A percentile compares a stretch with the other conserved stretches of the same genome.
phyloP scores from a whole-genome alignment of 352 stramenopile genomes.

The Peronosclerospora sorghi region DNA sequence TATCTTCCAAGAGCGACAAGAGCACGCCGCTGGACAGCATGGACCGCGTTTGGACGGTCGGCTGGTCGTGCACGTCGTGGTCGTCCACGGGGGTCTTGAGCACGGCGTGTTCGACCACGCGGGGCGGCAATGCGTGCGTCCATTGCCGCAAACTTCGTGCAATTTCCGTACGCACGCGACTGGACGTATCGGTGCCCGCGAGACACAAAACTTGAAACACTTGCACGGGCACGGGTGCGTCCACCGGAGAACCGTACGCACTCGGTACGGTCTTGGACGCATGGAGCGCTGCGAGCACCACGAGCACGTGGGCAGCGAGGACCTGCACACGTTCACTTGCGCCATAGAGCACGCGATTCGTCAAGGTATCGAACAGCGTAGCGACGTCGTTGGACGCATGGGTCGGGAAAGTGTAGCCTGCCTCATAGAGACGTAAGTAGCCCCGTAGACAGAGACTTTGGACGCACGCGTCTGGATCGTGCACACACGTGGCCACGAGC shows the following conservation, averaged over 20 bases:
- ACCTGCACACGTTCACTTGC: conserved; percentile 19
- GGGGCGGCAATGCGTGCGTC: conserved; percentile 6
- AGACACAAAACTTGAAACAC: conserved; percentile 37
- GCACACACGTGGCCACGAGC: conserved; percentile 37
- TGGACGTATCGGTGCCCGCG: conserved; percentile 21
- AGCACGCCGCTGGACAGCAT: conserved; percentile 59
- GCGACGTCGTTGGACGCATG: not conserved
- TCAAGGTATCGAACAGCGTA: conserved; percentile 27
- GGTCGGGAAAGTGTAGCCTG: conserved; percentile 13
- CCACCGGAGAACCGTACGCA: too few relatives aligned
- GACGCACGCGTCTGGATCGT: conserved; percentile 47
- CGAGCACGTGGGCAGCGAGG: conserved; percentile 25
- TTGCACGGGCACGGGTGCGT: conserved; percentile 26
- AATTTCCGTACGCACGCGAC: conserved; percentile 27
- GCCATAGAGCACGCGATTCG: conserved; percentile 22
- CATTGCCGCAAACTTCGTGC: conserved; percentile 27
- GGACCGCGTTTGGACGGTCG: conserved; percentile 24
- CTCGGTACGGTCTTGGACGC: conserved; percentile 18
- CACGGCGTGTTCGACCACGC: conserved; percentile 31
- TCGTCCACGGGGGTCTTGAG: conserved; percentile 46
- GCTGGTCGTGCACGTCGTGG: conserved; percentile 24
- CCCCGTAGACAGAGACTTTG: conserved; percentile 41
- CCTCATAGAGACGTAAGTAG: conserved; percentile 42
- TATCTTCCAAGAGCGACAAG: conserved; percentile 52
- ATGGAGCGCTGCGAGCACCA: conserved; percentile 16